A percentile compares a stretch with the other conserved stretches of the same genome.
phyloP scores from a whole-genome alignment of 345 rosid species.

The Odontarrhena argentea region DNA sequence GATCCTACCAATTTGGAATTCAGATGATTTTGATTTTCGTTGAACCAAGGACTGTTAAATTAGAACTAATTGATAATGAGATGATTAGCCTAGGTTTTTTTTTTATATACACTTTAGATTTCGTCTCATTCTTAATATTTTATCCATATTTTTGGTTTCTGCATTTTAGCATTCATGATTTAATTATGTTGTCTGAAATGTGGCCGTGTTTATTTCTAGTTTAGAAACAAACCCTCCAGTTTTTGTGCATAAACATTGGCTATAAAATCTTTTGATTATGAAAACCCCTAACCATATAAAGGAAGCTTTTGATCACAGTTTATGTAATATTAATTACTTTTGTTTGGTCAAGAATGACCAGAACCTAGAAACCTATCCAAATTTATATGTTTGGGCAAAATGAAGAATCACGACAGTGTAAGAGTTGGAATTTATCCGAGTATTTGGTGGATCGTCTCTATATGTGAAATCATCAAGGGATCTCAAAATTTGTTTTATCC shows the following conservation, averaged over 20 bases:
- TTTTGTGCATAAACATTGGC: not conserved
- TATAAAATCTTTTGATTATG: not conserved
- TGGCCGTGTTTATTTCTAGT: not conserved
- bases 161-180: not conserved
- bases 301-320: not conserved
- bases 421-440: constrained; percentile 26
- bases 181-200: constrained; percentile 1
- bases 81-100: too few relatives aligned
- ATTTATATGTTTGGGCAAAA: constrained; percentile 16
- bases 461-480: constrained; percentile 26
- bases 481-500: constrained; percentile 30
- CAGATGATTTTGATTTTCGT: too few relatives aligned
- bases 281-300: not conserved
- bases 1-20: too few relatives aligned
- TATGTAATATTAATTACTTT: not conserved
- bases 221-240: not conserved
- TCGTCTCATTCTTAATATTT: too few relatives aligned
- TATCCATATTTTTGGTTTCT: too few relatives aligned
- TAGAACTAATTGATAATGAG: too few relatives aligned
- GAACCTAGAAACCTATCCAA: constrained; percentile 16
- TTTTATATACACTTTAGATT: too few relatives aligned
- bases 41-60: too few relatives aligned
- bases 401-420: constrained; percentile 1
- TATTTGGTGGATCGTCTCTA: constrained; percentile 33
- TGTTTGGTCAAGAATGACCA: not conserved